Base-by-base conservation (phyloP, 768 basidiomycete genomes). In the Trametes punicea region DNA sequence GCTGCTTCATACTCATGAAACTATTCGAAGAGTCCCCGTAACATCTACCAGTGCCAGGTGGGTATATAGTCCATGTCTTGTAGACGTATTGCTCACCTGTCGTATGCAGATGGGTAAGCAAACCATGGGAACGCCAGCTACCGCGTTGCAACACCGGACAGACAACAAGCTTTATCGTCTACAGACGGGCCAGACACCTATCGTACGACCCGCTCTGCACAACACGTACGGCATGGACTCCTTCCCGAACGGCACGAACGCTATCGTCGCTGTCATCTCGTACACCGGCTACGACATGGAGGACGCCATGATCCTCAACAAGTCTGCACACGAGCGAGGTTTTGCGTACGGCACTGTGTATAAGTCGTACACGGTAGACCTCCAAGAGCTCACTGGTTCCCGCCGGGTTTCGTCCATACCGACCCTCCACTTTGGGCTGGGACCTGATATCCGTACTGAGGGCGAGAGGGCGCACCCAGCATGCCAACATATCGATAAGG, bases 201-300 rank as follows among this genome's bases (percentile, higher is more conserved):
- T 98, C 60, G 97, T 98, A 30, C 90, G 97, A 29, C 97, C 97
- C 11, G 81, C 76, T 23, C 73, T 98, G 38, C 93, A 98, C 75
- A 89, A 94, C 67, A 84, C 86, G 3, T 99, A 98, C 73, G 96
- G 91, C 41, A 97, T 99, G 90, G 97, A 99, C 72, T 84, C 90
- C 29, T 99, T 94, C 81, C 97, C 97, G 1, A 98, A 95, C 65
- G 97, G 97, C 15, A 98, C 90, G 41, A 99, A 99, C 70, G 97
- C 97, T 18, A 78, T 99, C 57, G 97, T 99, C 46, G 97, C 97
- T n/a, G 97, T 99, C 67, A 98, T 99, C 65, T 99, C 97, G 0
- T 99, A 99, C 69, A 99, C 97, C 3, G 97, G 97, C 3, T 99
- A 99, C 72, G 97, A 99, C 71, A 99, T 99, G 97, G 97, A 99